phyloP scores from a whole-genome alignment of 176 grass and related monocot species.

The Raddia guianensis region DNA sequence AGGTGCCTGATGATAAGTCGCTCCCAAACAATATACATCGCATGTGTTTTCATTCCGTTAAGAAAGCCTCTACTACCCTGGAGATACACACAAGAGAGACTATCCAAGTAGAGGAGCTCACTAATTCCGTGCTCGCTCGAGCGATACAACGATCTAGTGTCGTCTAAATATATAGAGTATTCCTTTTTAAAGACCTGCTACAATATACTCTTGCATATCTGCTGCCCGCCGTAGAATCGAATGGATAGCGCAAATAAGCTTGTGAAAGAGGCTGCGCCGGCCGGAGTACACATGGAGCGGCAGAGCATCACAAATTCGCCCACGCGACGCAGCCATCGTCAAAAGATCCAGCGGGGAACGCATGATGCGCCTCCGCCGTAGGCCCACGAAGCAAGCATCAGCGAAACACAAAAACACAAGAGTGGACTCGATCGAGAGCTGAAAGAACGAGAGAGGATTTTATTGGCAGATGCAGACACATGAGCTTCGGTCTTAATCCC shows the following conservation, averaged over 20 bases:
- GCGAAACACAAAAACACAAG: background rate
- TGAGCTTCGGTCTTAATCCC: background rate
- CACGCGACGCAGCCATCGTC: background rate
- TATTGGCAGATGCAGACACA: conserved; percentile 39
- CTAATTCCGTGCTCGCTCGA: too few relatives aligned
- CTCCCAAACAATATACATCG: too few relatives aligned
- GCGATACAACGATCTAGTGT: too few relatives aligned
- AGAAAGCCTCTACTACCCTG: too few relatives aligned
- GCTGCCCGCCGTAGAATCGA: too few relatives aligned
- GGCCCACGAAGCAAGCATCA: background rate
- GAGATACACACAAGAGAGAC: too few relatives aligned
- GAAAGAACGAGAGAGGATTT: background rate
- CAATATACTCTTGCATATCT: too few relatives aligned
- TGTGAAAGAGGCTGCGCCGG: background rate
- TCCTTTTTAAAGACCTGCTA: too few relatives aligned
- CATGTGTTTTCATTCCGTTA: too few relatives aligned
- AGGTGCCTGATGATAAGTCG: too few relatives aligned
- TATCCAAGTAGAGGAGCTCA: too few relatives aligned
- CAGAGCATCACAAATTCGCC: background rate
- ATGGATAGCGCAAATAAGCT: background rate
- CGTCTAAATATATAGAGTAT: too few relatives aligned
- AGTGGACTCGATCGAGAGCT: background rate
- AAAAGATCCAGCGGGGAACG: conserved; percentile 3
- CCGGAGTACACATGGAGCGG: background rate
- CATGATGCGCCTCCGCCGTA: background rate